A percentile compares a stretch with the other conserved stretches of the same genome.
Conservation (phyloP, 345 rosid genomes). For the Heritiera littoralis region DNA sequence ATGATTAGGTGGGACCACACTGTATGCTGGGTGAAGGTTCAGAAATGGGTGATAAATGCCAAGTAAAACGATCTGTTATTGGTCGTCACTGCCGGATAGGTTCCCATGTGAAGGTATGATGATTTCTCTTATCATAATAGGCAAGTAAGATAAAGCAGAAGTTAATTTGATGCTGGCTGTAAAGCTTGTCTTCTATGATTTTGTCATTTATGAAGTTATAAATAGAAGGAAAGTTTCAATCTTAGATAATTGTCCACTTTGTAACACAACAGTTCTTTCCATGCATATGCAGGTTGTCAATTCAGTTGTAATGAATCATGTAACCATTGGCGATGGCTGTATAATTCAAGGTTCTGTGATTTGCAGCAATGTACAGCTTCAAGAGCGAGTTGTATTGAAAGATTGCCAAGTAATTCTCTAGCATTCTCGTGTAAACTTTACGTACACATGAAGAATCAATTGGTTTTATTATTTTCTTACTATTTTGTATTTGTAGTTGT, state of each 20-base stretch:
- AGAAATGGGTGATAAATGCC: constrained; percentile 92
- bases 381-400: constrained; percentile 73
- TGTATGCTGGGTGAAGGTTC: constrained; percentile 97
- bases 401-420: constrained; percentile 75
- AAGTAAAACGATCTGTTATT: constrained; percentile 92
- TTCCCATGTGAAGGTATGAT: constrained; percentile 88
- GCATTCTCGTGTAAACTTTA: neutral
- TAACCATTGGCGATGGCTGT: constrained; percentile 88
- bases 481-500: neutral
- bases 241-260: neutral
- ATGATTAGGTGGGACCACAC: constrained; percentile 79
- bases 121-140: constrained; percentile 11
- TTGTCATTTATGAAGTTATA: neutral
- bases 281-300: constrained; percentile 64
- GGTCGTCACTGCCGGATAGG: constrained; percentile 97
- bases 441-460: neutral
- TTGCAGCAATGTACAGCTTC: constrained; percentile 88
- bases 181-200: neutral
- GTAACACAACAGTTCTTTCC: neutral
- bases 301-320: constrained; percentile 85
- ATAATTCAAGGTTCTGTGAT: constrained; percentile 89
- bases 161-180: neutral
- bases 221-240: neutral
- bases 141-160: neutral
- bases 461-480: neutral